These are phyloP conservation scores for Chenopodium quinoa DNA, from an alignment of 148 eudicot genomes.

Conservation along the genomic window DNA sequence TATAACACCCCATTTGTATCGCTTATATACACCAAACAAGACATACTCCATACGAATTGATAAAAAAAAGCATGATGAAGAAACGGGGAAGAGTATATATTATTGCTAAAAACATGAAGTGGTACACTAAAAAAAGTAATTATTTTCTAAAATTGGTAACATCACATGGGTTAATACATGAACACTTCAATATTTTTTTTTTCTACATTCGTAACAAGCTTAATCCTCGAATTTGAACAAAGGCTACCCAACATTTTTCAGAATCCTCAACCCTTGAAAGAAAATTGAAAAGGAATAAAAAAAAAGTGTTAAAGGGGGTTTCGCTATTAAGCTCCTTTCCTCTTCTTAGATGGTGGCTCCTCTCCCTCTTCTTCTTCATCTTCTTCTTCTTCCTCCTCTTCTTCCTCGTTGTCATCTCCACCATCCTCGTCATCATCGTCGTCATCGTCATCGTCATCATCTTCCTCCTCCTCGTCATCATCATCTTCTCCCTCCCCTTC, in stretches of 20 bases:
- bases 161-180: slow-evolving; percentile 22
- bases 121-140: background rate
- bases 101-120: slow-evolving; percentile 8
- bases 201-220: slow-evolving; percentile 22
- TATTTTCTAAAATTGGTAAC: slow-evolving; percentile 30
- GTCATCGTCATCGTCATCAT: slow-evolving; percentile 21
- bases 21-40: too few relatives aligned
- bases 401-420: slow-evolving; percentile 27
- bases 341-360: slow-evolving; percentile 43
- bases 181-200: slow-evolving; percentile 22
- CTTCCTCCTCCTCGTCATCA: slow-evolving; percentile 26
- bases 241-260: slow-evolving; percentile 10
- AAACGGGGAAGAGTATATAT: background rate
- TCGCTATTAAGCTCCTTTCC: slow-evolving; percentile 31
- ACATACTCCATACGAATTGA: too few relatives aligned
- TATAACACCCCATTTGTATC: too few relatives aligned
- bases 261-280: background rate
- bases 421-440: slow-evolving; percentile 29
- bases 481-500: slow-evolving; percentile 34
- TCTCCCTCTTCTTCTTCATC: slow-evolving; percentile 37
- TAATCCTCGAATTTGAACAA: slow-evolving; percentile 25
- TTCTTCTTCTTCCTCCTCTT: slow-evolving; percentile 24
- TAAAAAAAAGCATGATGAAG: background rate
- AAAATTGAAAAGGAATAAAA: background rate
- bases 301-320: slow-evolving; percentile 5